Evolutionary conservation across 768 basidiomycete genomes (phyloP), one percentile per base, ranked within the genome.

Genomic region (Leccinum subgranulosum): DNA sequence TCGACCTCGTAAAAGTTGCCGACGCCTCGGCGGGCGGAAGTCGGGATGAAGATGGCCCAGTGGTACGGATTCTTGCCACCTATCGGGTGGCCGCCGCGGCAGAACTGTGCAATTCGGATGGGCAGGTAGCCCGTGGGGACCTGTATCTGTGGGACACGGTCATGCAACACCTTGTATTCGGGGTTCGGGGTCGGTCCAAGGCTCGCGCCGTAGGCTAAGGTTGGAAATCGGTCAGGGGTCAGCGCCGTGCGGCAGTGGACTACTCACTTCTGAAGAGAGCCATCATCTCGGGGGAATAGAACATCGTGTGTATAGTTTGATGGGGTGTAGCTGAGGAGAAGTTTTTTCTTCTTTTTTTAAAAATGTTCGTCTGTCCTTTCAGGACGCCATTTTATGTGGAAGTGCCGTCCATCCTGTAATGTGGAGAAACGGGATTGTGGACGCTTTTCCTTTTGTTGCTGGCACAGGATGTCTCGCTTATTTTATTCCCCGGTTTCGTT

Each of bases 41-140:
- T 64, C 2, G 65, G 62, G 53, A 66, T 47, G 62, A 61, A 67
- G 53, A 67, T 67, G n/a, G 65, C 62, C 62, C 65, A 66, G 17
- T 67, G 65, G 14, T 58, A 34, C 0, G 56, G 39, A 21, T 53
- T 28, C 1, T 6, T 54, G 0, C 45, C 51, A 6, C 62, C 65
- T 1, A 21, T 29, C 1, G 41, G 1, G 15, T 57, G 57, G 1
- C 50, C 7, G 10, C 57, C 65, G 1, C 59, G 51, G 25, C 34
- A 4, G 53, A 66, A 67, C 39, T 66, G 65, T 2, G n/a, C 54
- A 14, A 66, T 41, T 17, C 19, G 29, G 12, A 67, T 67, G 5
- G 62, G 59, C 19, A 66, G 65, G 36, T 49, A 21, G 6, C 65
- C 57, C 1, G 14, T 1, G 4, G 65, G 65, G 4, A 66, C 57